Evolutionary conservation across 768 basidiomycete genomes (phyloP), one percentile per base, ranked within the genome.

Genomic region (Phaeolepiota aurea): DNA sequence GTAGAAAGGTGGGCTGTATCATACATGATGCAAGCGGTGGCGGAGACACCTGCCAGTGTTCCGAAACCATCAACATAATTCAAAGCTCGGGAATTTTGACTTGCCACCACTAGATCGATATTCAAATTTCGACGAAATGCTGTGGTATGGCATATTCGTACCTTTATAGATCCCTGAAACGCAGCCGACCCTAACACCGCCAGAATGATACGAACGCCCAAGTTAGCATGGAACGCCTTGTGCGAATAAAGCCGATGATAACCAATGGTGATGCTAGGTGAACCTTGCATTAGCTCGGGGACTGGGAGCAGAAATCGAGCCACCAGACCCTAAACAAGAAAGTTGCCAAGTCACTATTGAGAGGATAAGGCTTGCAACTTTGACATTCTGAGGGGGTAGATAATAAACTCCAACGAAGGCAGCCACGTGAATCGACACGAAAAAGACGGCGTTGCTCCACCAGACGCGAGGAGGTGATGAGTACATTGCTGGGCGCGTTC

Each of bases 181-280:
- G 77, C 86, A 36, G 79, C 72, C 3, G 79, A 75, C 1, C 87
- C 86, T 54, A 87, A 61, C 20, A 72, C 58, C 14, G 84, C 81
- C 21, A 88, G 61, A 15, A 72, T 57, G 3, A 79, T 48, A 9
- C 84, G 69, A 30, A 84, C 72, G 7, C 64, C 65, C 13, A 72
- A 42, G 1, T 62, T 62, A 3, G 84, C 84, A 14, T 69, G 69
- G 56, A 84, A 87, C 1, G 83, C 69, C 3, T 74, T 71, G 51
- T 87, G 86, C 3, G 84, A 84, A 58, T 81, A 87, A n/a, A 88
- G 59, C 25, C 85, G 71, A 53, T 87, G 85, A 54, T 87, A 87
- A 1, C 85, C 85, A 48, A 83, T 66, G 2, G 79, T 87, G 36
- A 87, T 76, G 1, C 83, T 84, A 43, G 7, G 19, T n/a, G 25